Percentiles rank a stretch among this genome's conserved stretches.
phyloP scores from a whole-genome alignment of 345 rosid species.

The Eucalyptus caleyi region DNA sequence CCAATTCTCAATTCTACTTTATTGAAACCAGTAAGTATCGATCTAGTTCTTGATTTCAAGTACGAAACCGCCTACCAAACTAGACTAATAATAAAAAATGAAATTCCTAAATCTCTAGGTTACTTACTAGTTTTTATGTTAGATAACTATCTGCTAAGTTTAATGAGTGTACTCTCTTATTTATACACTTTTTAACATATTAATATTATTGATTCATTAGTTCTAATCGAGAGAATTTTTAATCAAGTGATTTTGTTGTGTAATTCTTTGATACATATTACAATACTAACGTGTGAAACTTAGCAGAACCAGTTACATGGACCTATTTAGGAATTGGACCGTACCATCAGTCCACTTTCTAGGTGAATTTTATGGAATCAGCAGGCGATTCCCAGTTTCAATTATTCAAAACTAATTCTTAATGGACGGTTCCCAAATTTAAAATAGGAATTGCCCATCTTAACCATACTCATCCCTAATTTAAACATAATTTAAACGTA shows the following conservation, averaged over 20 bases:
- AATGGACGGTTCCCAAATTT: accelerated
- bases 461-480: too few species aligned
- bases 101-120: too few species aligned
- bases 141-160: accelerated
- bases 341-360: accelerated
- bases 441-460: too few species aligned
- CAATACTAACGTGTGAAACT: too few species aligned
- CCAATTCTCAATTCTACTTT: accelerated
- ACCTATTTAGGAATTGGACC: accelerated
- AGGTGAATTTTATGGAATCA: accelerated
- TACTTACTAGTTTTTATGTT: too few species aligned
- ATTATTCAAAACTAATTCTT: accelerated
- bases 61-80: accelerated
- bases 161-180: too few species aligned
- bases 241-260: accelerated
- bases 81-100: too few species aligned
- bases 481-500: too few species aligned
- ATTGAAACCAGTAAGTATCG: accelerated
- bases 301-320: accelerated
- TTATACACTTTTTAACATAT: too few species aligned
- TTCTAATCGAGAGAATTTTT: too few species aligned
- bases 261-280: too few species aligned
- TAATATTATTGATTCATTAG: too few species aligned
- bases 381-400: accelerated
- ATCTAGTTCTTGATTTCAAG: accelerated